Evolutionary conservation across 2,329 filamentous ascomycete genomes (phyloP).

Genomic region (Fusarium xylarioides): DNA sequence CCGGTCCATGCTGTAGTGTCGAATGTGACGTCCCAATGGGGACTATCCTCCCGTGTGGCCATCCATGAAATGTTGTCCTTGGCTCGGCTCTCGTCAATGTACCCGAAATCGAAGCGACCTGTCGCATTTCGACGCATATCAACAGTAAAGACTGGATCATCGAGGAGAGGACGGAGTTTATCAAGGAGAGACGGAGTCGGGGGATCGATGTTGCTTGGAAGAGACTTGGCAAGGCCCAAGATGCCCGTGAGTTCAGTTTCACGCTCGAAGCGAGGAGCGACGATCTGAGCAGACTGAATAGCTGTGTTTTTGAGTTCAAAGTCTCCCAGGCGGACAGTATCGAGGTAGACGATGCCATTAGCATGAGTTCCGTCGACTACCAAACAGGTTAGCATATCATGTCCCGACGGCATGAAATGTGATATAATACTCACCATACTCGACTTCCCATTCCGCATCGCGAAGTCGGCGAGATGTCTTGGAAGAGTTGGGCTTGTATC

Average conservation of each 20-base stretch:
- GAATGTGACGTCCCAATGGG: slow-evolving; percentile 59
- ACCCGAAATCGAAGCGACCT: slow-evolving; percentile 62
- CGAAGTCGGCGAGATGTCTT: slow-evolving; percentile 53
- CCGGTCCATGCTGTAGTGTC: slow-evolving; percentile 53
- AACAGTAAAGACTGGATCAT: slow-evolving; percentile 57
- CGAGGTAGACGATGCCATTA: slow-evolving; percentile 59
- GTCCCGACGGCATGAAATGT: neutral
- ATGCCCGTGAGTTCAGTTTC: slow-evolving; percentile 58
- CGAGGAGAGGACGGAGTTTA: slow-evolving; percentile 52
- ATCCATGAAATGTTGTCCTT: slow-evolving; percentile 56
- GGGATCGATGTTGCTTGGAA: slow-evolving; percentile 56
- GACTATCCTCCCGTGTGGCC: slow-evolving; percentile 43
- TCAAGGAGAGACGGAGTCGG: slow-evolving; percentile 56
- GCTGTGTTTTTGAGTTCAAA: slow-evolving; percentile 56
- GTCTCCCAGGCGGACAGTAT: slow-evolving; percentile 58
- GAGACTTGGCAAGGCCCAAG: slow-evolving; percentile 60
- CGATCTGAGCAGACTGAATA: slow-evolving; percentile 58
- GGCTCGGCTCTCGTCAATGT: slow-evolving; percentile 53
- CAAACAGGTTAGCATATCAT: neutral
- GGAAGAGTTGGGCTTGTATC: slow-evolving; percentile 57
- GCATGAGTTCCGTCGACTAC: slow-evolving; percentile 57
- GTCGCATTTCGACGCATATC: slow-evolving; percentile 59
- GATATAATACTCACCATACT: slow-evolving; percentile 56
- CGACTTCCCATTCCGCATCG: slow-evolving; percentile 58
- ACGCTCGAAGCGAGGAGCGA: slow-evolving; percentile 55